Conservation (phyloP, 2,329 filamentous ascomycete species). For the Neurospora sp. region DNA sequence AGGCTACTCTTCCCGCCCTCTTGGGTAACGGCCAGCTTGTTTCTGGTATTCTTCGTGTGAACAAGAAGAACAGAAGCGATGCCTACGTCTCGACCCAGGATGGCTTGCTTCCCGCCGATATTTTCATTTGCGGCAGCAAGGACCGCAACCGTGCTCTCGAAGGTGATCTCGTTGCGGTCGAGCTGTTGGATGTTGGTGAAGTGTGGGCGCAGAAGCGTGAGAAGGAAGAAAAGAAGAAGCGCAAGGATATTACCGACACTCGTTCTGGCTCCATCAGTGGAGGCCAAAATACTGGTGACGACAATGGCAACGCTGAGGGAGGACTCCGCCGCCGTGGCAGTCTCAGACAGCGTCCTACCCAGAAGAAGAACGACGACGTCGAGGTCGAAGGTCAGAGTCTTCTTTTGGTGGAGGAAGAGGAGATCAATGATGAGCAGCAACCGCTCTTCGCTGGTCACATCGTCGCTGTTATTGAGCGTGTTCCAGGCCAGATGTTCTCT, state of each 20-base stretch:
- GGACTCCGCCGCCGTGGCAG: constrained; percentile 88
- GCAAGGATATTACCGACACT: constrained; percentile 95
- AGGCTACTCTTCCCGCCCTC: constrained; percentile 84
- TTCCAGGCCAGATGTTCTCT: constrained; percentile 98
- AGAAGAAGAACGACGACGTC: constrained; percentile 99
- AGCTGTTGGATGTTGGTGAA: constrained; percentile 94
- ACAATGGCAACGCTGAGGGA: constrained; percentile 58
- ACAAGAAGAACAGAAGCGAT: constrained; percentile 99
- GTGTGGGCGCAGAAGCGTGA: constrained; percentile 98
- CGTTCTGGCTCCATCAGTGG: constrained; percentile 68
- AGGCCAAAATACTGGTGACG: constrained; percentile 50
- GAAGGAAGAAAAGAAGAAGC: constrained; percentile 99
- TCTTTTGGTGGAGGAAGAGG: constrained; percentile 92
- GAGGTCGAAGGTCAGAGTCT: constrained; percentile 97
- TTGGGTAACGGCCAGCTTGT: constrained; percentile 89
- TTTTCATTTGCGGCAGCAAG: constrained; percentile 99
- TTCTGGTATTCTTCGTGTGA: constrained; percentile 90
- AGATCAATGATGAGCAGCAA: constrained; percentile 97
- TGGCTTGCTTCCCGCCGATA: constrained; percentile 81
- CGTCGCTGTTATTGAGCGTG: constrained; percentile 92
- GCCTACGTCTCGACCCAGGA: constrained; percentile 94
- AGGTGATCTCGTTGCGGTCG: constrained; percentile 89
- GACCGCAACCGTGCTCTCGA: constrained; percentile 95
- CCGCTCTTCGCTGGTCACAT: constrained; percentile 94
- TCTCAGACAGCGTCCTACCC: constrained; percentile 89